Evolutionary conservation across 768 basidiomycete species (phyloP).

Genomic region (Coprinopsis marcescibilis): DNA sequence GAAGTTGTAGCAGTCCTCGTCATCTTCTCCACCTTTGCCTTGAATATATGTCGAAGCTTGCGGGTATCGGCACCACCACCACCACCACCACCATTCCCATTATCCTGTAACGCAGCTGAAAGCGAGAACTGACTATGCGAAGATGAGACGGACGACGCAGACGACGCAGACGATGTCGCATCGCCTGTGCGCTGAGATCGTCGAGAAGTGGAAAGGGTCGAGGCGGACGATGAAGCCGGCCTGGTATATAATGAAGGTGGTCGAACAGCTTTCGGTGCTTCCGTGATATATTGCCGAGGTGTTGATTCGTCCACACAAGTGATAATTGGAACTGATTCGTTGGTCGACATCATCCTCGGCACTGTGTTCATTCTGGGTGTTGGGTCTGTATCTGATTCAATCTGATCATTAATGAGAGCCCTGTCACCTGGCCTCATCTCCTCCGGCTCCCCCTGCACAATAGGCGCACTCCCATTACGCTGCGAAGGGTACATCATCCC

Average conservation of each 20-base stretch:
- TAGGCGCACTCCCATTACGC: no score
- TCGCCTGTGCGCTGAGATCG: background rate
- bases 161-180: background rate
- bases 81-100: no score
- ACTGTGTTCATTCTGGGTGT: background rate
- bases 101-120: no score
- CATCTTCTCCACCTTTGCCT: background rate
- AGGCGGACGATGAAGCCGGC: background rate
- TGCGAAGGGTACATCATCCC: no score
- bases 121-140: background rate
- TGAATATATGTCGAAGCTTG: background rate
- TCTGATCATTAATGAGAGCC: background rate
- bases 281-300: conserved; percentile 7
- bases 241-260: conserved; percentile 12
- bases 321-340: no score
- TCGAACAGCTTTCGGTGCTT: conserved; percentile 16
- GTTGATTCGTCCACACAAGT: background rate
- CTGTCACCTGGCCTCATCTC: background rate
- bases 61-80: background rate
- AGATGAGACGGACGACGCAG: background rate
- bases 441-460: background rate
- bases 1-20: background rate
- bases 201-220: background rate
- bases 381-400: background rate
- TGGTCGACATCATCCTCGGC: background rate